Evolutionary conservation across 352 stramenopile species (phyloP).

Genomic region (Phytophthora lateralis): DNA sequence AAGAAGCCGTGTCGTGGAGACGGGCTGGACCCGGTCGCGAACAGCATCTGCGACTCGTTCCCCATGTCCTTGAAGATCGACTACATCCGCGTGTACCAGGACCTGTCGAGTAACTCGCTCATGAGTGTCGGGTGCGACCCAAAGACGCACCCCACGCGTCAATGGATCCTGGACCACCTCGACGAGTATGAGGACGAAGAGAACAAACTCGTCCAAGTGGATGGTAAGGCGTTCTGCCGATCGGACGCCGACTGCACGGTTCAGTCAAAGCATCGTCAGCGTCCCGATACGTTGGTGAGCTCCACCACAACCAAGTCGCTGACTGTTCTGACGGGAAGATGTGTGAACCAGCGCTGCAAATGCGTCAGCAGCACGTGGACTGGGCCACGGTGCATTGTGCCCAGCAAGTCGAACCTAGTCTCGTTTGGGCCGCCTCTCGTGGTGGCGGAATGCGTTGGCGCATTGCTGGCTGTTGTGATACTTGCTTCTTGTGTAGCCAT

Average conservation of each 20-base stretch:
- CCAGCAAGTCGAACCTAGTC: constrained; percentile 8
- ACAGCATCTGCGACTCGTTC: constrained; percentile 68
- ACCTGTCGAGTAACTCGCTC: constrained; percentile 36
- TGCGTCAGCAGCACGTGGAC: constrained; percentile 45
- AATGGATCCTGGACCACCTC: constrained; percentile 83
- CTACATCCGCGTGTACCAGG: constrained; percentile 83
- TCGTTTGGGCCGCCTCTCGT: constrained; percentile 34
- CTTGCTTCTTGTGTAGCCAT: constrained; percentile 26
- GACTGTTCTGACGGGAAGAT: constrained; percentile 36
- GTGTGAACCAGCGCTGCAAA: constrained; percentile 48
- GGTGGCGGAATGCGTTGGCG: constrained; percentile 23
- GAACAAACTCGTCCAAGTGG: constrained; percentile 65
- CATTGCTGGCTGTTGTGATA: constrained; percentile 18
- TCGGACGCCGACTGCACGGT: constrained; percentile 67
- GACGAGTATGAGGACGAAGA: constrained; percentile 73
- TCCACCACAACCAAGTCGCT: constrained; percentile 4
- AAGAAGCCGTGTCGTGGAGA: constrained; percentile 60
- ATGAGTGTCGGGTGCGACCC: constrained; percentile 75
- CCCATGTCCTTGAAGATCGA: constrained; percentile 80
- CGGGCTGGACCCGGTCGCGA: constrained; percentile 43
- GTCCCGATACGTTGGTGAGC: not conserved
- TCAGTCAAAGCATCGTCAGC: constrained; percentile 13
- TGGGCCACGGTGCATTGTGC: constrained; percentile 55
- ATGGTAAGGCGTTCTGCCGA: constrained; percentile 64
- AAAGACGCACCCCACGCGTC: constrained; percentile 57